A percentile compares a stretch with the other conserved stretches of the same genome.
phyloP scores from a whole-genome alignment of 202 grass and related monocot genomes.

The Hordeum pubiflorum region DNA sequence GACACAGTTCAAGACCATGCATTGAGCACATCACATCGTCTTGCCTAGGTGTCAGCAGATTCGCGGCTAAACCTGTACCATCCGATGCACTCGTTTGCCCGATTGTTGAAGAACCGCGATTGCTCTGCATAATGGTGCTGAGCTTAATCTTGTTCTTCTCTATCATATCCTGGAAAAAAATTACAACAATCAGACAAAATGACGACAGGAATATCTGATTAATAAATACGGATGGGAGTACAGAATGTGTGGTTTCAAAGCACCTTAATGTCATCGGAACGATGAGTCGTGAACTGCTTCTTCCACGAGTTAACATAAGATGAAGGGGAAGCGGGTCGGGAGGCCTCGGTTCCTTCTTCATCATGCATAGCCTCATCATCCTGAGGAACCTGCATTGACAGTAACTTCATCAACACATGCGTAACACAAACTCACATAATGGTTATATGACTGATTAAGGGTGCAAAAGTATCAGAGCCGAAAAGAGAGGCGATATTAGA shows the following conservation, averaged over 20 bases:
- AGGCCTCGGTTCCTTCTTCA: constrained; percentile 32
- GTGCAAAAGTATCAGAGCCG: neutral
- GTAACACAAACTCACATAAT: neutral
- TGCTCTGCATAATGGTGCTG: constrained; percentile 49
- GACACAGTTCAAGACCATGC: constrained; percentile 52
- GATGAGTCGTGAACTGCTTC: constrained; percentile 51
- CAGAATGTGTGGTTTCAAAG: constrained; percentile 16
- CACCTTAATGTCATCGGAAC: constrained; percentile 74
- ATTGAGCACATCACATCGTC: constrained; percentile 47
- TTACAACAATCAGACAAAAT: constrained; percentile 6
- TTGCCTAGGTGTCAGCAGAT: constrained; percentile 79
- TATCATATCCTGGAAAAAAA: constrained; percentile 61
- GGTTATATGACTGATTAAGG: neutral
- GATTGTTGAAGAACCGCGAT: constrained; percentile 48
- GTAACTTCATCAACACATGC: neutral
- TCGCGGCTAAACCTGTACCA: constrained; percentile 42
- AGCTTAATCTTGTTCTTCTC: constrained; percentile 70
- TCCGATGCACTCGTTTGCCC: constrained; percentile 53
- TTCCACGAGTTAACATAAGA: constrained; percentile 65
- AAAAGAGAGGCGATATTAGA: neutral
- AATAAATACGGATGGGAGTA: neutral
- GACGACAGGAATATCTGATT: neutral
- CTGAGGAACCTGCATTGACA: constrained; percentile 15
- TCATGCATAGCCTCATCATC: constrained; percentile 14
- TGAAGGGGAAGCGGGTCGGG: constrained; percentile 24